These are phyloP conservation scores for Capsicum pubescens DNA, from an alignment of 257 asterid species.

Conservation along the genomic window DNA sequence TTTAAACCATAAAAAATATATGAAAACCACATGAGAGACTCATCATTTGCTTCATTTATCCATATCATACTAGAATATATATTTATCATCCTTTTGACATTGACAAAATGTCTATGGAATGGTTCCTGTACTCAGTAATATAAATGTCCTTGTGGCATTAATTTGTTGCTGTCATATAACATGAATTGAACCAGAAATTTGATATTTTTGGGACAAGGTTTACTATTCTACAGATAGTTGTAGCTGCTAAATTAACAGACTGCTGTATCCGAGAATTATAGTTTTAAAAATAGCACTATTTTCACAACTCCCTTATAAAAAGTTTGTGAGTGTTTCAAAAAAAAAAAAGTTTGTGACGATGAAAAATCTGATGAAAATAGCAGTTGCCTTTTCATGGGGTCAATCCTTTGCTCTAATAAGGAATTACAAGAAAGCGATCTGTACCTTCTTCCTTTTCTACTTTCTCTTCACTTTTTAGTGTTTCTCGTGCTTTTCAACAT, in stretches of 20 bases:
- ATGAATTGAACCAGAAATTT: slow-evolving; percentile 3
- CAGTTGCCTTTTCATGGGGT: not conserved
- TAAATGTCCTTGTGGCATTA: not conserved
- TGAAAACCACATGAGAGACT: not conserved
- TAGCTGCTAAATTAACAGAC: not conserved
- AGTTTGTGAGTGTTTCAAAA: too few relatives aligned
- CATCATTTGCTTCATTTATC: not conserved
- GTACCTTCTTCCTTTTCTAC: too few relatives aligned
- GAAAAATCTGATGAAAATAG: slow-evolving; percentile 13
- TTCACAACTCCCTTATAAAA: not conserved
- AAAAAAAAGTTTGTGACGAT: not conserved
- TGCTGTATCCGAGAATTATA: not conserved
- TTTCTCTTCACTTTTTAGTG: not conserved
- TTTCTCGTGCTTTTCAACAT: not conserved
- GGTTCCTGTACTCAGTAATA: not conserved
- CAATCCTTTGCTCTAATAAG: not conserved
- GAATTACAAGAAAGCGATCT: not conserved
- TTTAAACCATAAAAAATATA: not conserved
- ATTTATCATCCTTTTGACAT: not conserved
- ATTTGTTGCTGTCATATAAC: not conserved
- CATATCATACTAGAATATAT: not conserved
- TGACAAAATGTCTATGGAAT: not conserved
- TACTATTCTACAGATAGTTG: not conserved
- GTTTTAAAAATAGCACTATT: not conserved
- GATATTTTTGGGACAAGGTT: not conserved